Evolutionary conservation across 306 rosid genomes (phyloP), one percentile per base, ranked within the genome.

Genomic region (Cucumis melo): DNA sequence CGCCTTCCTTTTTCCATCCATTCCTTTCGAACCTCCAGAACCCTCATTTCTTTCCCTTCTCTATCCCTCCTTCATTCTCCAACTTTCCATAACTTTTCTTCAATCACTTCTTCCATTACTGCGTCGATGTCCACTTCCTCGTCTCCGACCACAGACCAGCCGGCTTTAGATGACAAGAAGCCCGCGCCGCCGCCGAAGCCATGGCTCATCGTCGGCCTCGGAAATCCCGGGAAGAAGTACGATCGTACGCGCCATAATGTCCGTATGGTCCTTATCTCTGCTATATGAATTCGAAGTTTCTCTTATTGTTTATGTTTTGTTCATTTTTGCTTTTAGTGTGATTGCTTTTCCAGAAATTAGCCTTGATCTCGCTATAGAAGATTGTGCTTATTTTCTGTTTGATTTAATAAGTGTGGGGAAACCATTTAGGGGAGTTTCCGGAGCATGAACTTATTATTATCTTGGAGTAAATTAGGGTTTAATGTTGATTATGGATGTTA

Each of bases 181-280:
- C 75, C 55, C 16, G 19, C 73, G 42, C 80, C 80, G 42, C 75
- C 65, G 75, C 80, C 32, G 29, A 53, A 32, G 41, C 80, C 80
- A 21, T 78, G 80, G 80, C 80, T 78, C 17, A 65, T 78, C 19
- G 80, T 78, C 4, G 80, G 80, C 54, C 80, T 65, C 10, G 80
- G 80, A 6, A 78, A 78, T 19, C 80, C 80, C 11, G 80, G 80
- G 27, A 78, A 78, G 80, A 78, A 36, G 66, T 78, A 53, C 50
- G 80, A 78, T 41, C 24, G 75, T 54, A 78, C 80, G 24, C 80
- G 80, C 64, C 80, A 78, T 44, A 66, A 65, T 78, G 80, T 78
- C 75, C 50, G 80, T 78, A 63, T 60, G 71, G 9, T 60, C 38
- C 78, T 58, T 58, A 73, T 73, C 48, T 51, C 62, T 32, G 32